Evolutionary conservation across 331 rosid genomes (phyloP).

Genomic region (Quercus phellos): DNA sequence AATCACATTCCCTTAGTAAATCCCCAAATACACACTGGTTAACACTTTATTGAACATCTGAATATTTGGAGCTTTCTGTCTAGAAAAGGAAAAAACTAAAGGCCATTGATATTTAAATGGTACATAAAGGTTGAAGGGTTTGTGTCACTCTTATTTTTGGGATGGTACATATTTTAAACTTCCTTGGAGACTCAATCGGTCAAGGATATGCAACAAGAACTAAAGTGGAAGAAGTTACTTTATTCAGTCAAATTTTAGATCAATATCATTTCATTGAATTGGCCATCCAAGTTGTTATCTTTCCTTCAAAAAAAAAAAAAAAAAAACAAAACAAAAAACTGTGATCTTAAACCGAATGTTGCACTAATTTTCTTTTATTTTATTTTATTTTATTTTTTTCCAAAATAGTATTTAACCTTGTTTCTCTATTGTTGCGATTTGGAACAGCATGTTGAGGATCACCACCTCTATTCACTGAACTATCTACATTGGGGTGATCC

Average conservation of each 20-base stretch:
- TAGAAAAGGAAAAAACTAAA: too few species aligned
- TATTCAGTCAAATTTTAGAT: neutral
- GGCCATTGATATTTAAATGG: too few species aligned
- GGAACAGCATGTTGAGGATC: conserved; percentile 95
- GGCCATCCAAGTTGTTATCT: neutral
- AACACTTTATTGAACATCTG: too few species aligned
- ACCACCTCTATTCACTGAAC: conserved; percentile 90
- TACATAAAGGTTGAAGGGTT: neutral
- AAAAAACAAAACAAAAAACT: too few species aligned
- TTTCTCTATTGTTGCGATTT: conserved; percentile 27
- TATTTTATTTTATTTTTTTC: neutral
- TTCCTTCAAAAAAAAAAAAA: too few species aligned
- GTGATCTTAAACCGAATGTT: neutral
- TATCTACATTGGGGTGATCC: conserved; percentile 92
- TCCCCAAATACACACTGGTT: too few species aligned
- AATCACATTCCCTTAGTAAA: too few species aligned
- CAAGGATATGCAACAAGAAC: neutral
- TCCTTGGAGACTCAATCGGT: neutral
- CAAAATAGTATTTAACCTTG: conserved; percentile 13
- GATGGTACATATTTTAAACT: too few species aligned
- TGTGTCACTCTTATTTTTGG: neutral
- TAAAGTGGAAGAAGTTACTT: neutral
- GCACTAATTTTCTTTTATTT: neutral
- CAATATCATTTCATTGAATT: neutral
- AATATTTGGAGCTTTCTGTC: too few species aligned